Evolutionary conservation across 257 asterid species (phyloP).

Genomic region (Solanum corneliomulleri): DNA sequence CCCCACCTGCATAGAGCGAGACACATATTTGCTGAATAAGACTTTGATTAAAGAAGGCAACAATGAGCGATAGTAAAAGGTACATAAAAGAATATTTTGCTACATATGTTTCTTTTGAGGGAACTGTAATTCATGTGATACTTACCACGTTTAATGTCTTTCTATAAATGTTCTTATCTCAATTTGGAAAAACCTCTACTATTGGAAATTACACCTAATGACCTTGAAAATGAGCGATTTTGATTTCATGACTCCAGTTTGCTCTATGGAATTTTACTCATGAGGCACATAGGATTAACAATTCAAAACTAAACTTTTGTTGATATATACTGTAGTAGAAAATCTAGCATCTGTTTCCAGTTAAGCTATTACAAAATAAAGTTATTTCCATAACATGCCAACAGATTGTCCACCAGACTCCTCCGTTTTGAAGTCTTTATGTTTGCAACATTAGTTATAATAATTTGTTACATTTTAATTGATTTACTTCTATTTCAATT

Average conservation of each 20-base stretch:
- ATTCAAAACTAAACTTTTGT: no score
- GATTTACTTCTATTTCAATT: no score
- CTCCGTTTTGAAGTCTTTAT: no score
- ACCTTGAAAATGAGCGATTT: neutral
- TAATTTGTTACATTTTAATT: no score
- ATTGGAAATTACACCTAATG: neutral
- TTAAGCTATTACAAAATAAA: no score
- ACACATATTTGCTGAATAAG: conserved; percentile 1
- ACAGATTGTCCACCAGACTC: no score
- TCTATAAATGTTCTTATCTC: neutral
- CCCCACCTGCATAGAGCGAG: conserved; percentile 47
- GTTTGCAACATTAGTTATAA: no score
- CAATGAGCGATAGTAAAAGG: neutral
- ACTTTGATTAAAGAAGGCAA: neutral
- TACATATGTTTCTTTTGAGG: neutral
- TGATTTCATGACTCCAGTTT: no score
- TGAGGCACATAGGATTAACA: neutral
- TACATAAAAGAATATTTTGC: neutral
- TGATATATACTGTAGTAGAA: no score
- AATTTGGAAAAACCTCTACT: neutral
- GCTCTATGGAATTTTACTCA: neutral
- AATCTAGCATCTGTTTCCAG: no score
- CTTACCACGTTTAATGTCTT: neutral
- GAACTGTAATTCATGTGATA: neutral
- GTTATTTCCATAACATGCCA: no score